These are phyloP conservation scores for Tolypocladium sp. DNA, from an alignment of 2,329 filamentous ascomycete genomes.

Conservation along the genomic window DNA sequence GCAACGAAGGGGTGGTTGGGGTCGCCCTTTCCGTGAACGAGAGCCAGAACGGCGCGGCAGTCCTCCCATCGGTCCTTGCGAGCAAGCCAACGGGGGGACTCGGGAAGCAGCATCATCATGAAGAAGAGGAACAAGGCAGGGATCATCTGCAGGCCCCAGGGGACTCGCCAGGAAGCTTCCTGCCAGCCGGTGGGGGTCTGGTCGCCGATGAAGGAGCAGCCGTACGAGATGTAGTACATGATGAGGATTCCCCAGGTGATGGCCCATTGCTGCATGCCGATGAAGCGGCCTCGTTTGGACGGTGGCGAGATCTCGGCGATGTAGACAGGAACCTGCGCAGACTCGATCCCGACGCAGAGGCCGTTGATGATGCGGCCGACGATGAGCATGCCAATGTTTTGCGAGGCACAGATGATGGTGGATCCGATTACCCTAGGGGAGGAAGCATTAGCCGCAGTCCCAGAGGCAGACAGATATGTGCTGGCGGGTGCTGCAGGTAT, in stretches of 20 bases:
- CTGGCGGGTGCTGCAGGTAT: not conserved
- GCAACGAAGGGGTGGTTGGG: slow-evolving; percentile 54
- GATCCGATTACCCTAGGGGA: slow-evolving; percentile 36
- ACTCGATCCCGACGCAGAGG: slow-evolving; percentile 55
- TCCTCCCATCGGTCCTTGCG: slow-evolving; percentile 52
- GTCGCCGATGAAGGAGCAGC: slow-evolving; percentile 48
- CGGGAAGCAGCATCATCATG: slow-evolving; percentile 50
- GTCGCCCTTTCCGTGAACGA: slow-evolving; percentile 60
- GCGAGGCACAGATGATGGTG: slow-evolving; percentile 32
- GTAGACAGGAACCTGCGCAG: slow-evolving; percentile 62
- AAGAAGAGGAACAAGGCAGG: slow-evolving; percentile 50
- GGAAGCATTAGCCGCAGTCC: not conserved
- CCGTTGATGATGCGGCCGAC: slow-evolving; percentile 55
- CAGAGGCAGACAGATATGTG: not conserved
- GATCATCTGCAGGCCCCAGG: slow-evolving; percentile 58
- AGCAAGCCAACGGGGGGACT: slow-evolving; percentile 57
- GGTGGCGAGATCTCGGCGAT: slow-evolving; percentile 54
- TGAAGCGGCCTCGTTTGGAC: slow-evolving; percentile 52
- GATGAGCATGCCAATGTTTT: slow-evolving; percentile 41
- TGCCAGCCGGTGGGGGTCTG: slow-evolving; percentile 23
- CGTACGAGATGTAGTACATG: slow-evolving; percentile 62
- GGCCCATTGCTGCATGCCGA: slow-evolving; percentile 65
- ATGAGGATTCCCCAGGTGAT: slow-evolving; percentile 60
- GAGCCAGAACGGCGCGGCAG: slow-evolving; percentile 39
- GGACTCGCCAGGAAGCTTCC: slow-evolving; percentile 50